Percentiles rank a stretch among this genome's conserved stretches.
phyloP scores from a whole-genome alignment of 805 yeast genomes.

The Teunomyces lycoperdinae region DNA sequence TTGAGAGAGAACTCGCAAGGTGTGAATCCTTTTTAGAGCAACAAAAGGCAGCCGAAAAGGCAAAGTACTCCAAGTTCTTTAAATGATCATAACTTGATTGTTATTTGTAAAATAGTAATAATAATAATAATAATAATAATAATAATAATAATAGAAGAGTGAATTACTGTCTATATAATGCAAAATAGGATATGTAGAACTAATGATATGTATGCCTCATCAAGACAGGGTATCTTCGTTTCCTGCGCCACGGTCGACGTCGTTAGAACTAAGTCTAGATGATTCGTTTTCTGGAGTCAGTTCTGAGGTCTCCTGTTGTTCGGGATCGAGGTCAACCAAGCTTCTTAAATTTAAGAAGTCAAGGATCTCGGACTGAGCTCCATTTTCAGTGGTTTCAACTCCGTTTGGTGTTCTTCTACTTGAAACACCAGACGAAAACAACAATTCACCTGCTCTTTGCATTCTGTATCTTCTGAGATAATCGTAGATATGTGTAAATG shows the following conservation, averaged over 20 bases:
- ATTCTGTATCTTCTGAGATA: conserved; percentile 16
- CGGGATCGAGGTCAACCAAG: conserved; percentile 16
- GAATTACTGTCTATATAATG: not conserved
- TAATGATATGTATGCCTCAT: not conserved
- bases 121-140: not conserved
- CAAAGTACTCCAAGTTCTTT: conserved; percentile 64
- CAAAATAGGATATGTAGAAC: not conserved
- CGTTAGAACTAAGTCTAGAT: not conserved
- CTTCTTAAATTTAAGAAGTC: conserved; percentile 28
- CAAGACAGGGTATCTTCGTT: conserved; percentile 1
- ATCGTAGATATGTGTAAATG: conserved; percentile 19
- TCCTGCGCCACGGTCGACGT: not conserved
- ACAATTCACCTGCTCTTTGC: conserved; percentile 1
- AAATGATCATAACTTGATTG: conserved; percentile 11
- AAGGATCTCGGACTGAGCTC: conserved; percentile 12
- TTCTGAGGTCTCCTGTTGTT: not conserved
- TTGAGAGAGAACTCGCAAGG: conserved; percentile 41
- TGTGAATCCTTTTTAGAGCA: conserved; percentile 41
- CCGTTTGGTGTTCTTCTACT: conserved; percentile 48
- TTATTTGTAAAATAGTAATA: not conserved
- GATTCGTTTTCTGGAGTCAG: conserved; percentile 1
- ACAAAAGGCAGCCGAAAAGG: conserved; percentile 48
- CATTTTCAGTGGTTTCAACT: conserved; percentile 32
- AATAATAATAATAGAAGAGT: not conserved
- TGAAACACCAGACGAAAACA: conserved; percentile 48